Evolutionary conservation across 257 asterid genomes (phyloP).

Genomic region (Nicotiana attenuata): DNA sequence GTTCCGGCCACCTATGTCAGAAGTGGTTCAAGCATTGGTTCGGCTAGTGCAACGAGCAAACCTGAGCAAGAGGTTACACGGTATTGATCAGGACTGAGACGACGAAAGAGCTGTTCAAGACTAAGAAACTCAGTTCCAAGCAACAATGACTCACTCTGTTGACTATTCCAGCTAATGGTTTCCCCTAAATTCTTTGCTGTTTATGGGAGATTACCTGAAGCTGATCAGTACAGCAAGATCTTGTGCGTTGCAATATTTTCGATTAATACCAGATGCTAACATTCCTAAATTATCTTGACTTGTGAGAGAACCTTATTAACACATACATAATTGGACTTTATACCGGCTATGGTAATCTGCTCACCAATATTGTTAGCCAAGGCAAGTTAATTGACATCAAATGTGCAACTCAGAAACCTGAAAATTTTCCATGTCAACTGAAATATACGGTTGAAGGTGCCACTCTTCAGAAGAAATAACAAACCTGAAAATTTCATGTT

Average conservation of each 20-base stretch:
- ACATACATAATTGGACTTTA: background rate
- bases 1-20: conserved; percentile 97
- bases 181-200: background rate
- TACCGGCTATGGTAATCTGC: background rate
- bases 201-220: background rate
- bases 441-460: background rate
- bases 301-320: background rate
- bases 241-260: background rate
- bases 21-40: conserved; percentile 90
- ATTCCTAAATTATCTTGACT: background rate
- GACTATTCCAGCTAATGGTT: background rate
- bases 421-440: background rate
- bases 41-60: conserved; percentile 62
- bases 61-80: conserved; percentile 16
- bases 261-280: background rate
- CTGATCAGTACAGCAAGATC: background rate
- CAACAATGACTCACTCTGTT: background rate
- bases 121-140: background rate
- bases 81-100: background rate
- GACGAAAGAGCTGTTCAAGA: conserved; percentile 7
- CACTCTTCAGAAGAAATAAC: background rate
- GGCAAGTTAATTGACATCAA: background rate
- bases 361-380: background rate
- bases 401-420: background rate
- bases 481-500: background rate